These are phyloP conservation scores for Phytopythium litorale DNA, from an alignment of 352 stramenopile species.

Conservation along the genomic window DNA sequence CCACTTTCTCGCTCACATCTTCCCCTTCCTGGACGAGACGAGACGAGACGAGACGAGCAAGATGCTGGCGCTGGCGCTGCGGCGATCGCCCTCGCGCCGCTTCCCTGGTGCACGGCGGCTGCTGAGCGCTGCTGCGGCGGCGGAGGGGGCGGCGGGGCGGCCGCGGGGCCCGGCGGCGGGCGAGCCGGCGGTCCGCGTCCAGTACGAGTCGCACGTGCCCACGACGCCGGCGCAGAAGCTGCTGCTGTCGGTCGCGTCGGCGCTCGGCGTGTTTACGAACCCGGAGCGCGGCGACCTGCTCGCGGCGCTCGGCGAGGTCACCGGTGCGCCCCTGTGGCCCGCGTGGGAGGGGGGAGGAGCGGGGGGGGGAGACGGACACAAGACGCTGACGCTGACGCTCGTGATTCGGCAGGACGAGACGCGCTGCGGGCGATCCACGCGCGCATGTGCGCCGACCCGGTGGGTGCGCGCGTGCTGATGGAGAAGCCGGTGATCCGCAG, in stretches of 20 bases:
- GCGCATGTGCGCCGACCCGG: slow-evolving; percentile 84
- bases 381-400: too few species aligned
- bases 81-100: too few species aligned
- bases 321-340: slow-evolving; percentile 27
- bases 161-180: slow-evolving; percentile 33
- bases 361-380: not conserved
- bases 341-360: not conserved
- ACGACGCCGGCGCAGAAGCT: slow-evolving; percentile 87
- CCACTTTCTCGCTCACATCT: too few species aligned
- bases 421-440: slow-evolving; percentile 83
- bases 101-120: not conserved
- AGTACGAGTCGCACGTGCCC: slow-evolving; percentile 71
- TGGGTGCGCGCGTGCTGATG: slow-evolving; percentile 85
- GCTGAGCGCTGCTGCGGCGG: not conserved
- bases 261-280: slow-evolving; percentile 87
- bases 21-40: too few species aligned
- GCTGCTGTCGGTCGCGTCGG: slow-evolving; percentile 80
- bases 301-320: slow-evolving; percentile 93
- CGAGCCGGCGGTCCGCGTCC: slow-evolving; percentile 40
- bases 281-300: slow-evolving; percentile 95
- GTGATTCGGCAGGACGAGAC: slow-evolving; percentile 30
- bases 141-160: not conserved
- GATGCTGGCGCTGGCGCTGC: too few species aligned
- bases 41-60: too few species aligned
- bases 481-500: slow-evolving; percentile 85